Base-by-base conservation (phyloP, 2,329 filamentous ascomycete species). In the Scleromitrula shiraiana region DNA sequence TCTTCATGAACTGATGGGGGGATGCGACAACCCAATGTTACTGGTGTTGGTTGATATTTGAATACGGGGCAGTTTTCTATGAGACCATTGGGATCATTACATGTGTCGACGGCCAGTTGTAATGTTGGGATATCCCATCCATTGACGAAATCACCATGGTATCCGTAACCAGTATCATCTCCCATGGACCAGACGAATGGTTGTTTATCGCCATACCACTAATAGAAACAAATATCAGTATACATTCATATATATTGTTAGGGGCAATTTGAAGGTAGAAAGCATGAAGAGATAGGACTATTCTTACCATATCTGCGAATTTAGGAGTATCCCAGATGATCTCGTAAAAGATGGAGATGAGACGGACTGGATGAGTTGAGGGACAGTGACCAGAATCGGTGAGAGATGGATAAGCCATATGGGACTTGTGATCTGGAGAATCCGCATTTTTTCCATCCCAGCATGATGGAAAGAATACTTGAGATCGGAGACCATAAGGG, bases 391-490 rank as follows among this genome's bases (percentile, higher is more conserved):
- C 77, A 35, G 62, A 67, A 56, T 77, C 71, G 24, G 69, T 56
- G 2, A 55, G 61, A 40, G 59, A 62, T 4, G 76, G 77, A 52
- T 78, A 80, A 1, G 69, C 66, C 61, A 82, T 70, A 55, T 82
- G 79, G 42, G 65, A 74, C 56, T 71, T 73, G 62, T 82, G 77
- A 61, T 80, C 68, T 1, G 66, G 40, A 6, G 70, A 70, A 58
- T 82, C 77, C 19, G 77, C 56, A 53, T 79, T 72, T 37, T 67
- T 65, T 27, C 80, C 80, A 51, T 83, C 71, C 80, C 80, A 83
- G 67, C 80, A 83, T 4, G 72, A 72, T 1, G 77, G 78, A 60
- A 82, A 80, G 59, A 72, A 74, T 17, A 80, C 66, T 56, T 80
- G 73, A 12, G 72, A 67, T 32, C 76, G 71, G 17, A 73, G 66